Evolutionary conservation across 495 filamentous ascomycete species (phyloP).

Genomic region (Symbiotaphrina buchneri): DNA sequence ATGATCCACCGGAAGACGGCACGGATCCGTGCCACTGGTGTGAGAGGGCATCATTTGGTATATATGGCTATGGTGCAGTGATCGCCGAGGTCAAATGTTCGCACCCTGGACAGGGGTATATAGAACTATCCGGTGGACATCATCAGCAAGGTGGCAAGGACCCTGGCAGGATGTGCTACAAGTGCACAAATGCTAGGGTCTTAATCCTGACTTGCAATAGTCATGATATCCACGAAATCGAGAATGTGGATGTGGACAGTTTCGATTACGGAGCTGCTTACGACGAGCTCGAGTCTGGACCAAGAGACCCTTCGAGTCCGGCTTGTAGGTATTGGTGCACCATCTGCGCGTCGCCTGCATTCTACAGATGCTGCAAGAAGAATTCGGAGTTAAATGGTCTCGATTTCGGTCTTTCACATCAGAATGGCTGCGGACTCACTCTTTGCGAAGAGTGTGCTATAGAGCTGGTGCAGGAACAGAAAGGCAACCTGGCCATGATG

Average conservation of each 20-base stretch:
- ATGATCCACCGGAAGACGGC: conserved; percentile 8
- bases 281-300: conserved; percentile 7
- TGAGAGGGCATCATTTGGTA: conserved; percentile 11
- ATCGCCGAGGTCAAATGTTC: conserved; percentile 12
- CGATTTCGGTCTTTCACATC: too few relatives aligned
- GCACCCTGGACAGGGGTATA: conserved; percentile 9
- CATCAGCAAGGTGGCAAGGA: conserved; percentile 8
- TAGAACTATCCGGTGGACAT: conserved; percentile 15
- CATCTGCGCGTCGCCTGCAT: conserved; percentile 17
- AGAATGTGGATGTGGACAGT: conserved; percentile 4
- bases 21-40: conserved; percentile 18
- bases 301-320: conserved; percentile 1
- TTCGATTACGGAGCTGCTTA: conserved; percentile 11
- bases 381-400: conserved; percentile 2
- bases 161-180: conserved; percentile 16
- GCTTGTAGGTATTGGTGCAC: conserved; percentile 15
- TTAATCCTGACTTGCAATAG: conserved; percentile 12
- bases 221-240: conserved; percentile 12
- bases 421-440: conserved; percentile 16
- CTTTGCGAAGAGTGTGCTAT: conserved; percentile 17
- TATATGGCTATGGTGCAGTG: conserved; percentile 15
- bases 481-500: conserved; percentile 12
- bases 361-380: conserved; percentile 12
- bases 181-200: conserved; percentile 14
- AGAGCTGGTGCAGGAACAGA: conserved; percentile 7